phyloP scores from a whole-genome alignment of 768 basidiomycete genomes.

The Agaricus bisporus region DNA sequence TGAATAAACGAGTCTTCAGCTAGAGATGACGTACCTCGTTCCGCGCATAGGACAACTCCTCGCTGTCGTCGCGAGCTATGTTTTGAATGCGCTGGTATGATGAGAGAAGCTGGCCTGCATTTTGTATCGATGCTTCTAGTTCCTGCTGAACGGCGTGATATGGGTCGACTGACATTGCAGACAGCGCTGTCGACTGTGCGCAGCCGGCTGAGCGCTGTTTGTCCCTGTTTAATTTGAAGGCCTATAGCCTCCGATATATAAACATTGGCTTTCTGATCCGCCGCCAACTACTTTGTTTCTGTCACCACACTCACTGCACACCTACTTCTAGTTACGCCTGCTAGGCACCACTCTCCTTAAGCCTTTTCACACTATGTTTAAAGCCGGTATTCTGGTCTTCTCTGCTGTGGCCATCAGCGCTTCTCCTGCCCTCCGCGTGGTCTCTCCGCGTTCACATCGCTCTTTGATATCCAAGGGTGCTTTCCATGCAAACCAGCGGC shows the following conservation, averaged over 20 bases:
- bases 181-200: background rate
- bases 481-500: background rate
- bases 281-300: background rate
- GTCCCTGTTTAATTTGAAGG: background rate
- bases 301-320: background rate
- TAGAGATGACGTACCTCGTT: constrained; percentile 51
- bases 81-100: constrained; percentile 76
- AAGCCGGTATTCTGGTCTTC: background rate
- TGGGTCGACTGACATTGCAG: constrained; percentile 69
- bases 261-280: background rate
- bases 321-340: background rate
- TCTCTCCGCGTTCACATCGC: background rate
- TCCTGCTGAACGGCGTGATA: constrained; percentile 86
- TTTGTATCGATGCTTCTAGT: constrained; percentile 68
- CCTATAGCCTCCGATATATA: background rate
- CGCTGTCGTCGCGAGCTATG: constrained; percentile 67
- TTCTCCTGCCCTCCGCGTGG: constrained; percentile 3
- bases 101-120: constrained; percentile 62
- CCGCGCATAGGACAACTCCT: constrained; percentile 74
- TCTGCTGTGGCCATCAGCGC: constrained; percentile 6
- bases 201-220: background rate
- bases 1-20: background rate
- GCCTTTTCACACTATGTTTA: background rate
- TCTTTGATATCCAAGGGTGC: background rate
- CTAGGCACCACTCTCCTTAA: constrained; percentile 6